These are phyloP conservation scores for Coniochaeta prunicola DNA, from an alignment of 2,329 filamentous ascomycete genomes.

Conservation along the genomic window DNA sequence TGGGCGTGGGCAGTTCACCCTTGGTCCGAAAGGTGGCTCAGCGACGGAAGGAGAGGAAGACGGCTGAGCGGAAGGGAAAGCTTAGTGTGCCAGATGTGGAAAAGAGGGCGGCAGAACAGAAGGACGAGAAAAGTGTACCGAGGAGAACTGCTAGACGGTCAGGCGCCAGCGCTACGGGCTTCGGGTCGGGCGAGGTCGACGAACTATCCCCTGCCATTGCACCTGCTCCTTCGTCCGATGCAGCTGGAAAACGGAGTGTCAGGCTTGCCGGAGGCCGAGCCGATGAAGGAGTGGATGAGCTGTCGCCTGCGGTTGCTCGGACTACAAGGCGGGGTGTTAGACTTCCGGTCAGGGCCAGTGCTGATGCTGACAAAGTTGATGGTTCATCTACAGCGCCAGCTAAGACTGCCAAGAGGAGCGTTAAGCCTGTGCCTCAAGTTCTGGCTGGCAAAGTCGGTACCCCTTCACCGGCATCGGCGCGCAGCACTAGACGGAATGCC, in stretches of 20 bases:
- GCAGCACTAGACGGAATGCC: not conserved
- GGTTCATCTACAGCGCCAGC: slow-evolving; percentile 20
- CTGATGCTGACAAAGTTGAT: slow-evolving; percentile 7
- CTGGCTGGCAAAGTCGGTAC: not conserved
- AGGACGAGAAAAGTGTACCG: slow-evolving; percentile 13
- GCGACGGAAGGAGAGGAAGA: not conserved
- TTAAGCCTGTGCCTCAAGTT: not conserved
- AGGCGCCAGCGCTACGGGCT: not conserved
- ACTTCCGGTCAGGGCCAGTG: slow-evolving; percentile 5
- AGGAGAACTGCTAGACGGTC: not conserved
- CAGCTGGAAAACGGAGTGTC: not conserved
- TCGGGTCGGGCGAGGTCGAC: not conserved
- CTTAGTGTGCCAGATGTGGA: too few species aligned
- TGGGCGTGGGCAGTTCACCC: slow-evolving; percentile 25
- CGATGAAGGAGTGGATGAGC: slow-evolving; percentile 20
- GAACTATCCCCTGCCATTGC: not conserved
- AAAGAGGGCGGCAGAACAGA: slow-evolving; percentile 23
- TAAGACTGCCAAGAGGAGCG: not conserved
- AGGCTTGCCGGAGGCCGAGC: slow-evolving; percentile 11
- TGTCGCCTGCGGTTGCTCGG: slow-evolving; percentile 20
- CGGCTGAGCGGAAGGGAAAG: slow-evolving; percentile 16
- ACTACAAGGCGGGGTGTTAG: slow-evolving; percentile 7
- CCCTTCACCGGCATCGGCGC: not conserved
- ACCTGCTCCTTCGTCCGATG: not conserved
- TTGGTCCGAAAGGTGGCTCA: slow-evolving; percentile 27